Evolutionary conservation across 768 basidiomycete species (phyloP).

Genomic region (Trametes elegans): DNA sequence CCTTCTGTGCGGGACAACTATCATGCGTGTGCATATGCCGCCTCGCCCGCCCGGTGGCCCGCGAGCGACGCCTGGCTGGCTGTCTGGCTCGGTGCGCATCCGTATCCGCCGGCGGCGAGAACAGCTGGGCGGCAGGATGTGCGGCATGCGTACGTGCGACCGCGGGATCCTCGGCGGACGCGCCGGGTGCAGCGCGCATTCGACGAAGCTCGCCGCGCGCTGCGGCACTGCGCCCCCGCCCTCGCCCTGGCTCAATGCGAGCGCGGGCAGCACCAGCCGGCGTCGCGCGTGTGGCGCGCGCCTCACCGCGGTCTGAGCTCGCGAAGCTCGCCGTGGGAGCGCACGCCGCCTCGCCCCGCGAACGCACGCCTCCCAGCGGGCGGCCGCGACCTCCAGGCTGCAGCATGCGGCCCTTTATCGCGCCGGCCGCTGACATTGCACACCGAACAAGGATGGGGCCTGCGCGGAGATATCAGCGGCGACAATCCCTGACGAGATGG

Average conservation of each 20-base stretch:
- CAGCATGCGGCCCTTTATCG: too few species aligned
- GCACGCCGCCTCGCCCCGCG: background rate
- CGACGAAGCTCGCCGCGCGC: background rate
- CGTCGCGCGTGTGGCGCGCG: too few species aligned
- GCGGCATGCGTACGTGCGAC: background rate
- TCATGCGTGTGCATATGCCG: background rate
- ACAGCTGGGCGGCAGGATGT: background rate
- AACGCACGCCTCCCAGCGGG: background rate
- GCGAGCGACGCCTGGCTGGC: too few species aligned
- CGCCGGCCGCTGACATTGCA: too few species aligned
- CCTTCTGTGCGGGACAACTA: background rate
- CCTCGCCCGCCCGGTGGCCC: background rate
- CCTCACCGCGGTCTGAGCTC: background rate
- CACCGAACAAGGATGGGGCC: too few species aligned
- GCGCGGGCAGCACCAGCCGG: too few species aligned
- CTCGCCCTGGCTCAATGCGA: background rate
- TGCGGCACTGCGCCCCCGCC: background rate
- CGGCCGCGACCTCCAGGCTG: background rate
- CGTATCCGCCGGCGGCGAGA: background rate
- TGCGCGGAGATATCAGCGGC: background rate
- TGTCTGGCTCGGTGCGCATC: too few species aligned
- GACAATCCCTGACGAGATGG: background rate
- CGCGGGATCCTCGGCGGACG: conserved; percentile 16
- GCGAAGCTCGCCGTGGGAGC: background rate
- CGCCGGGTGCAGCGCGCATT: background rate